These are phyloP conservation scores for Glycyrrhiza uralensis DNA, from an alignment of 306 rosid genomes.

Conservation along the genomic window DNA sequence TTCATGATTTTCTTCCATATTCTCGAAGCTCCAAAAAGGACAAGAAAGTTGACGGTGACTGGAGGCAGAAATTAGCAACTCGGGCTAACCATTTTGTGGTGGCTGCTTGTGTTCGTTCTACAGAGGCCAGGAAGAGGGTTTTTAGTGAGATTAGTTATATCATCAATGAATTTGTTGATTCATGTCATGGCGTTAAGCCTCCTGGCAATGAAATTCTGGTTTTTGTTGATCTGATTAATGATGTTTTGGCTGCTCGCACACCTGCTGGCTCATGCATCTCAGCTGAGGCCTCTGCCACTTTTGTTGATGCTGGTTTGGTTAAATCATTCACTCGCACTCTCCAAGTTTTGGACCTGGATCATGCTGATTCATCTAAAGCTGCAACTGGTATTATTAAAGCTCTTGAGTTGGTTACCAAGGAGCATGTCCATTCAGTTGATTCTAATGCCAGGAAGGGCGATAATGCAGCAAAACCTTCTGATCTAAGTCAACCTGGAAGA, in stretches of 20 bases:
- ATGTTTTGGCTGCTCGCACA: slow-evolving; percentile 86
- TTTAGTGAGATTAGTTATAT: slow-evolving; percentile 68
- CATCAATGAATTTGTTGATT: slow-evolving; percentile 70
- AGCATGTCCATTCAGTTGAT: slow-evolving; percentile 76
- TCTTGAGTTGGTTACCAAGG: slow-evolving; percentile 90
- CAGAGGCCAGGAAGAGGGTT: slow-evolving; percentile 91
- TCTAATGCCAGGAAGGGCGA: slow-evolving; percentile 66
- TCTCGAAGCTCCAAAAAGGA: slow-evolving; percentile 71
- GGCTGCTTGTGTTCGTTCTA: slow-evolving; percentile 86
- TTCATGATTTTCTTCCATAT: slow-evolving; percentile 74
- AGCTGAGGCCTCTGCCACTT: slow-evolving; percentile 84
- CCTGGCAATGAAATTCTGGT: slow-evolving; percentile 68
- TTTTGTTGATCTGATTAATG: slow-evolving; percentile 81
- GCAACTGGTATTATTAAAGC: slow-evolving; percentile 87
- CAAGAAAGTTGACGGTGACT: slow-evolving; percentile 85
- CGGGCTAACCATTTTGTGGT: slow-evolving; percentile 91
- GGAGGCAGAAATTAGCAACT: slow-evolving; percentile 94
- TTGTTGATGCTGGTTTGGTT: slow-evolving; percentile 85
- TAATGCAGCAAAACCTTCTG: slow-evolving; percentile 57
- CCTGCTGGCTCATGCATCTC: slow-evolving; percentile 83
- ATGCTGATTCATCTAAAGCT: slow-evolving; percentile 84
- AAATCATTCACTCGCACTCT: slow-evolving; percentile 72
- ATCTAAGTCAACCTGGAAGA: slow-evolving; percentile 61
- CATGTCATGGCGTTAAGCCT: slow-evolving; percentile 55
- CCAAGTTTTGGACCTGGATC: slow-evolving; percentile 84